Base-by-base conservation (phyloP, 2,329 filamentous ascomycete genomes). In the Coniella lustricola region DNA sequence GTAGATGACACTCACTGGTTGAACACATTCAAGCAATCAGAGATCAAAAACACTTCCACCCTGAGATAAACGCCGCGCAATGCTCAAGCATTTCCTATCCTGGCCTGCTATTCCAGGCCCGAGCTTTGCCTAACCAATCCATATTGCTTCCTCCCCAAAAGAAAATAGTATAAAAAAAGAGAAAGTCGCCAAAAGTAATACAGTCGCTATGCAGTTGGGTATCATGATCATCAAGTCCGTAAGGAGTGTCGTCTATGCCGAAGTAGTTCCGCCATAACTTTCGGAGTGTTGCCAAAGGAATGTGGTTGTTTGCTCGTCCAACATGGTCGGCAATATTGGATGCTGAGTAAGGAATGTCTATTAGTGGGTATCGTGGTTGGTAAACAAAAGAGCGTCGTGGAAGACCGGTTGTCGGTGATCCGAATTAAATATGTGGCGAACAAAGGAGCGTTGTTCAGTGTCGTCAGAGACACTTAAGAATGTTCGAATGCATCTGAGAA, bases 171-270 rank as follows among this genome's bases (percentile, higher is more conserved):
- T 41, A 44, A 47, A 44, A 52, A 39, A 48, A 48, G 59, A 57
- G 58, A 70, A n/a, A n/a, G n/a, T n/a, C n/a, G n/a, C n/a, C n/a
- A n/a, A n/a, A n/a, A n/a, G n/a, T n/a, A n/a, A n/a, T n/a, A 70
- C 68, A 73, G 70, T 71, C 73, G 74, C 74, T 75, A 76, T 77
- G 74, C 73, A 75, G 65, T 72, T 70, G 70, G 68, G 69, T 67
- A 69, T 69, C 64, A 63, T 68, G 59, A 62, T 64, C 63, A 61
- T 63, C 57, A 53, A 61, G 54, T 66, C 62, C 64, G 62, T 66
- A 73, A 71, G 68, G 70, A 73, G 66, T 65, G 69, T 67, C 51
- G 59, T 67, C 63, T 68, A 70, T 70, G 60, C 57, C 59, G 60
- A 60, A 55, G 55, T 54, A 44, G 45, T 52, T 61, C 44, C 58